Conservation (phyloP, 495 filamentous ascomycete genomes). For the Viridothelium virens region DNA sequence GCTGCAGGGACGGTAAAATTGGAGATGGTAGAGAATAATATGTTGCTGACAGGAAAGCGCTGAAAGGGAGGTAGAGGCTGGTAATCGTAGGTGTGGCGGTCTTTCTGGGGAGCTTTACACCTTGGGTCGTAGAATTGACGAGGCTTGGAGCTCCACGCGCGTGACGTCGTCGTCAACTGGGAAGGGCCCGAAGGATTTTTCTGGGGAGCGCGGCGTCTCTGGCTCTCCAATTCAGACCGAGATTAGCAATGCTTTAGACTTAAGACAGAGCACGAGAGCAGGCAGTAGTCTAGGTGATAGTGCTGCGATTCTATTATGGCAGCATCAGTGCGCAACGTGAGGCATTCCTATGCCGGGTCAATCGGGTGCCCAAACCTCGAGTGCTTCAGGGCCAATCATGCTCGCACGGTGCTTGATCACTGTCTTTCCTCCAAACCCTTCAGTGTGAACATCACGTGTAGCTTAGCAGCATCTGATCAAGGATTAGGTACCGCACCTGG, state of each 20-base stretch:
- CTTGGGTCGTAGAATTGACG: too few relatives aligned
- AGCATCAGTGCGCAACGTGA: neutral
- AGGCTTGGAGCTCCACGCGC: neutral
- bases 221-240: too few relatives aligned
- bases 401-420: neutral
- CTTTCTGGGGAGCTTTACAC: neutral
- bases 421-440: neutral
- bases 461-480: neutral
- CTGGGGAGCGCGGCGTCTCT: too few relatives aligned
- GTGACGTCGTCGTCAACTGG: neutral
- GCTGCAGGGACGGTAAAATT: too few relatives aligned
- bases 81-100: neutral
- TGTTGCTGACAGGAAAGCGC: too few relatives aligned
- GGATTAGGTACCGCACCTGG: neutral
- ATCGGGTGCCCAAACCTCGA: conserved; percentile 5
- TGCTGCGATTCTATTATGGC: neutral
- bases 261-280: neutral
- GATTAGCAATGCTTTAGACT: neutral
- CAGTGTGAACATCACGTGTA: neutral
- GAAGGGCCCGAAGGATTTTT: neutral
- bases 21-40: too few relatives aligned
- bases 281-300: neutral
- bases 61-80: neutral
- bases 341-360: neutral
- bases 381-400: conserved; percentile 11